Evolutionary conservation across 148 eudicot genomes (phyloP), one percentile per base, ranked within the genome.

Genomic region (Euryodendron excelsum): DNA sequence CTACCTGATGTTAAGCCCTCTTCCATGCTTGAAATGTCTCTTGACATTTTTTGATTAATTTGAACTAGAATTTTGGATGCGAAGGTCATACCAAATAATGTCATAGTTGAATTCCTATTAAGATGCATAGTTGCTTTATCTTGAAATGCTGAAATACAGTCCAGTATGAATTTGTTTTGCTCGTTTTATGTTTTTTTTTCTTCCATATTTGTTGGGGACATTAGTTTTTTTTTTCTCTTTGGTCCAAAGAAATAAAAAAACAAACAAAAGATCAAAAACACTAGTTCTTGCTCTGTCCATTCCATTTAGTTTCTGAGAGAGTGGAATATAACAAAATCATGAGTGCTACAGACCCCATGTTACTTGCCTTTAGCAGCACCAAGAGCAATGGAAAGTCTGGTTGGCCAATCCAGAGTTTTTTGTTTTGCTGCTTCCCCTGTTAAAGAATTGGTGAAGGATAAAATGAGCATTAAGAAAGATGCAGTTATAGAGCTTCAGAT

Each of bases 291-390:
- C 52, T 41, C 14, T 53, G n/a, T 39, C 47, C 52, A 12, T 59
- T 75, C 55, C 25, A 60, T 60, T 60, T 60, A 41, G 8, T 61
- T 14, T 58, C 62, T 45, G 61, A 14, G 30, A 27, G 25, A 50
- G n/a, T 37, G 34, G 45, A 34, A 52, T n/a, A 8, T 33, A 3
- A 41, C 20, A 70, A 70, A 62, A n/a, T 15, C 3, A 60, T 76
- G 48, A 28, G 65, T 67, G 15, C 7, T 70, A 53, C 41, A 79
- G 72, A 50, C 2, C 31, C 28, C 0, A 8, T 56, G 18, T 21
- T 75, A 80, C 89, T 86, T 82, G 78, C 91, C 91, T 86, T 89
- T 78, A 73, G 91, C 91, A 75, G 91, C 85, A 59, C 91, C 91
- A 76, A 86, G 78, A 65, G 91, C 89, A 39, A 88, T 77, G 60